Evolutionary conservation across 768 basidiomycete species (phyloP).

Genomic region (Leccinum boreale): DNA sequence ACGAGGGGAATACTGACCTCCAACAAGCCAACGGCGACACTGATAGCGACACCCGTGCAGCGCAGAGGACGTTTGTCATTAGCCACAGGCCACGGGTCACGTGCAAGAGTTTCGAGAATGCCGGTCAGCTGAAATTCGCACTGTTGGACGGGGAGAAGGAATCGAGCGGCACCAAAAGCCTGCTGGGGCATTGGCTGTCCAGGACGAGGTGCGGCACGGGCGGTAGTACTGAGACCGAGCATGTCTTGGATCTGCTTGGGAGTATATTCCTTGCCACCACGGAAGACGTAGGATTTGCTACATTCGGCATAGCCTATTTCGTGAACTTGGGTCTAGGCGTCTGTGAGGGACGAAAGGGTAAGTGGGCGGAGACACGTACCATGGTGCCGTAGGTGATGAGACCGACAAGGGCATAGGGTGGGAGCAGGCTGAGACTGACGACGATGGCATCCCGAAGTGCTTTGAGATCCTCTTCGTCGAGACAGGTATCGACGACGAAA

Average conservation of each 20-base stretch:
- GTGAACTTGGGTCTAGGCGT: slow-evolving; percentile 88
- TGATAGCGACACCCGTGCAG: slow-evolving; percentile 93
- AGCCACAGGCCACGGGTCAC: slow-evolving; percentile 97
- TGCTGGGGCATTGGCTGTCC: slow-evolving; percentile 80
- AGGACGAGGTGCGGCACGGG: slow-evolving; percentile 81
- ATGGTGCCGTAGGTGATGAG: slow-evolving; percentile 97
- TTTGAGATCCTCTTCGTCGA: slow-evolving; percentile 94
- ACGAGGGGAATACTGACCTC: slow-evolving; percentile 50
- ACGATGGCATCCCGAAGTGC: slow-evolving; percentile 93
- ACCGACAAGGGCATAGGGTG: slow-evolving; percentile 92
- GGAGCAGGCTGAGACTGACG: slow-evolving; percentile 88
- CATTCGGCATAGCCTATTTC: slow-evolving; percentile 96
- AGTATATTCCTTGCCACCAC: slow-evolving; percentile 93
- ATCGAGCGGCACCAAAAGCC: slow-evolving; percentile 81
- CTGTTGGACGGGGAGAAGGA: slow-evolving; percentile 87
- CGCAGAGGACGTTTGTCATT: slow-evolving; percentile 90
- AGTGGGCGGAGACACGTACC: slow-evolving; percentile 45
- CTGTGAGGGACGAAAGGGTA: background rate
- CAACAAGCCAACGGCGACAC: slow-evolving; percentile 87
- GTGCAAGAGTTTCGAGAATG: slow-evolving; percentile 80
- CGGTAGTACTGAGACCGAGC: slow-evolving; percentile 76
- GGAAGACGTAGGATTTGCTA: slow-evolving; percentile 98
- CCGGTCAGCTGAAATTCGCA: slow-evolving; percentile 96
- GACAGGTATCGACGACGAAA: slow-evolving; percentile 95
- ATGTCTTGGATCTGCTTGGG: slow-evolving; percentile 98